A percentile compares a stretch with the other conserved stretches of the same genome.
Conservation (phyloP, 2,329 filamentous ascomycete genomes). For the Penicillium sp. region DNA sequence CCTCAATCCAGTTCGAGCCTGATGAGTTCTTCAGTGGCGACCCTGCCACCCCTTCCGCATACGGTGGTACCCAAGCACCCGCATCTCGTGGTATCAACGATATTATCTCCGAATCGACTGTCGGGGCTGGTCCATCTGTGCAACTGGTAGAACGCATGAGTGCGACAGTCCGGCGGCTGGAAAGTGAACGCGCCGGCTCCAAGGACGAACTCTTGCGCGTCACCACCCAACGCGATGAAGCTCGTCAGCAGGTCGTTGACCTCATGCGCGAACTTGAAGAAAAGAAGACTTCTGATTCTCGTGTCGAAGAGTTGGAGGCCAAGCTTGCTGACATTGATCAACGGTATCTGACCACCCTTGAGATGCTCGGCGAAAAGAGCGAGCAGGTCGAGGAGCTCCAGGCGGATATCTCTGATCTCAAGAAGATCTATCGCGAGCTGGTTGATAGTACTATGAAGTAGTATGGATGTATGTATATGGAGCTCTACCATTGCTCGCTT, state of each 20-base stretch:
- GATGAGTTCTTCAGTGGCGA: constrained; percentile 50
- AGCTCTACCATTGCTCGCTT: too few species aligned
- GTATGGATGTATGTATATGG: neutral
- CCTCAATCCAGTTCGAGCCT: constrained; percentile 50
- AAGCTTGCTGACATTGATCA: constrained; percentile 71
- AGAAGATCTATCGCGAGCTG: constrained; percentile 93
- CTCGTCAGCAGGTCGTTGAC: constrained; percentile 84
- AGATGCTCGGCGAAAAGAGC: constrained; percentile 96
- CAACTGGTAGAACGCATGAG: constrained; percentile 97
- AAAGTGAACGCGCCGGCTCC: constrained; percentile 86
- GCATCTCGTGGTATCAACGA: constrained; percentile 71
- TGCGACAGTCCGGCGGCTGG: constrained; percentile 84
- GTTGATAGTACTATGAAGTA: constrained; percentile 80
- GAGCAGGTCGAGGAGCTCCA: constrained; percentile 89
- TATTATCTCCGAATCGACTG: constrained; percentile 85
- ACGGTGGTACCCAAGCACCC: constrained; percentile 40
- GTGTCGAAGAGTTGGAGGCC: constrained; percentile 67
- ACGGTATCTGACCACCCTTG: constrained; percentile 86
- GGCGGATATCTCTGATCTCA: constrained; percentile 88
- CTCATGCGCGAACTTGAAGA: constrained; percentile 86
- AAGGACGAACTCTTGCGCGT: constrained; percentile 85
- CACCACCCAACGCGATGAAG: constrained; percentile 85
- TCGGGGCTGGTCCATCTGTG: constrained; percentile 87
- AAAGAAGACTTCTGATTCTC: constrained; percentile 63
- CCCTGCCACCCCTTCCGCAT: constrained; percentile 43